These are phyloP conservation scores for Crithidia sp. DNA, from an alignment of 208 protist genomes.

Conservation along the genomic window DNA sequence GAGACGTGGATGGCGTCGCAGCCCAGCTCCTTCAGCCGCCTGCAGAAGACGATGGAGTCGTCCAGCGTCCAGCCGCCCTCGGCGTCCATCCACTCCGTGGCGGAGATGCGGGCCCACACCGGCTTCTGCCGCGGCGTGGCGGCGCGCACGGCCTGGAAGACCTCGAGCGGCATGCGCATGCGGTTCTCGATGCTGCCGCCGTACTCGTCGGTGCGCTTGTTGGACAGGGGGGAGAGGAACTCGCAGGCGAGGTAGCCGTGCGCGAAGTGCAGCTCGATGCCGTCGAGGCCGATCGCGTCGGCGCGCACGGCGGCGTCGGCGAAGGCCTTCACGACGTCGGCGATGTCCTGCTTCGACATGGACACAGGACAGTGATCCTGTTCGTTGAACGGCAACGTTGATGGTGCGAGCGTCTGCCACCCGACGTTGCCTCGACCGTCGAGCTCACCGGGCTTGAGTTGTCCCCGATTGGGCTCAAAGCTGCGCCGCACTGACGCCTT, in stretches of 20 bases:
- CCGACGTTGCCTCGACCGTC: not conserved
- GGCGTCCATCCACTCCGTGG: slow-evolving; percentile 68
- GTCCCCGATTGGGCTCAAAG: not conserved
- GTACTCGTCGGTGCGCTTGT: slow-evolving; percentile 85
- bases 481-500: slow-evolving; percentile 32
- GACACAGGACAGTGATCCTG: slow-evolving; percentile 33
- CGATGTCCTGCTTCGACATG: slow-evolving; percentile 41
- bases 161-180: slow-evolving; percentile 72
- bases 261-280: slow-evolving; percentile 81
- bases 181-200: slow-evolving; percentile 82
- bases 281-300: slow-evolving; percentile 64
- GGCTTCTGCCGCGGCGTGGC: slow-evolving; percentile 56
- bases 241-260: slow-evolving; percentile 88
- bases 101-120: slow-evolving; percentile 76
- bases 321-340: slow-evolving; percentile 45
- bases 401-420: slow-evolving; percentile 47
- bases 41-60: slow-evolving; percentile 31
- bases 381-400: slow-evolving; percentile 48
- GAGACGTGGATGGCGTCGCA: slow-evolving; percentile 71
- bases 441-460: not conserved
- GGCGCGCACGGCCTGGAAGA: slow-evolving; percentile 55
- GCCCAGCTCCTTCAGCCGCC: slow-evolving; percentile 50
- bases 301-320: slow-evolving; percentile 48
- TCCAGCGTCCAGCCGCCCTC: slow-evolving; percentile 38
- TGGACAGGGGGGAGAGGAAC: slow-evolving; percentile 66